Conservation (phyloP, 75 land plant genomes). For the Larix kaempferi region DNA sequence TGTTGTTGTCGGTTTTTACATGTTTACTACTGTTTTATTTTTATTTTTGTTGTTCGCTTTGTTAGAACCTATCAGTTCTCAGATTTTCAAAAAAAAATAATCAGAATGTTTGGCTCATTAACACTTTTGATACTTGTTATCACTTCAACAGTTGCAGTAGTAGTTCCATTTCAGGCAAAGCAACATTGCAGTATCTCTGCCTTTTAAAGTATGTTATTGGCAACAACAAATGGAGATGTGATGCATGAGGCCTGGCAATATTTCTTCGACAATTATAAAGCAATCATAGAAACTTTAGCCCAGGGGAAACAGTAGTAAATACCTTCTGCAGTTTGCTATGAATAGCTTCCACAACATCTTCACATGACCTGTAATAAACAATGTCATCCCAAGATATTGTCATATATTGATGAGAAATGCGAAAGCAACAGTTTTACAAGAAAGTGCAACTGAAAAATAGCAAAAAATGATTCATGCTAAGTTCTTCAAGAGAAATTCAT, state of each 20-base stretch:
- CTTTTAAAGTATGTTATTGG: background rate
- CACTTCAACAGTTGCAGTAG: too few relatives aligned
- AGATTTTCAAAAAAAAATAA: too few relatives aligned
- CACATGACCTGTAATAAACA: conserved; percentile 64
- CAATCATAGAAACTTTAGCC: background rate
- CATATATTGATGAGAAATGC: background rate
- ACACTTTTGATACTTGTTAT: too few relatives aligned
- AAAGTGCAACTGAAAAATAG: background rate
- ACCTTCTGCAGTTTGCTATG: conserved; percentile 85
- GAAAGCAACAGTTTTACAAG: background rate
- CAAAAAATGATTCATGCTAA: background rate
- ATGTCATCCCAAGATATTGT: background rate
- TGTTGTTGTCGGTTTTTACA: too few relatives aligned
- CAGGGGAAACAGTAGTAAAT: background rate
- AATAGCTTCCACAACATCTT: conserved; percentile 92
- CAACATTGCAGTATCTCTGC: background rate
- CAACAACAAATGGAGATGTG: background rate
- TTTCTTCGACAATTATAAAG: background rate
- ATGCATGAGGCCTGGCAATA: background rate
- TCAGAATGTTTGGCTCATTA: too few relatives aligned
- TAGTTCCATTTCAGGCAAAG: too few relatives aligned
- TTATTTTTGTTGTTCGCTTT: too few relatives aligned
- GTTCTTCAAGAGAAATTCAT: background rate
- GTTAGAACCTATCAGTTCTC: too few relatives aligned
- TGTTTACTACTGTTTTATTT: too few relatives aligned